Evolutionary conservation across 2,329 filamentous ascomycete genomes (phyloP), one percentile per base, ranked within the genome.

Genomic region (Exophiala alcalophila): DNA sequence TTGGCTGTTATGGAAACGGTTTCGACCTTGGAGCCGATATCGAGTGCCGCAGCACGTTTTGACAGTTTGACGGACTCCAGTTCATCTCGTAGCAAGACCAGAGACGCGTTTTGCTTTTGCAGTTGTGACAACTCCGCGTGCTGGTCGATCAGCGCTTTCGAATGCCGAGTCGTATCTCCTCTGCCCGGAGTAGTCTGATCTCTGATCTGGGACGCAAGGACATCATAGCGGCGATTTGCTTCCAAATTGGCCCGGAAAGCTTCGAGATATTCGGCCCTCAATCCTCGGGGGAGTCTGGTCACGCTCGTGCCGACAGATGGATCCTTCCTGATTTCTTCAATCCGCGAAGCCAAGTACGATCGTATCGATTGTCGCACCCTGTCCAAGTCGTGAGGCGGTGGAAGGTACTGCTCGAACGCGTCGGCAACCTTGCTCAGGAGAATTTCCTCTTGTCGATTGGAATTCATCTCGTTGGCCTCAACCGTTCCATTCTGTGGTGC

Each of bases 191-290:
- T n/a, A n/a, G n/a, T n/a, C n/a, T 10, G 21, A 4, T 24, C 12
- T 4, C 2, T 21, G 18, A 18, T 4, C 23, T 16, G 16, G 8
- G 7, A 6, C 21, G 19, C 7, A 6, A n/a, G 12, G 11, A 18
- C 25, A 10, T 28, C 24, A 12, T 42, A 45, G 2, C 26, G 31
- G 10, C 19, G 39, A 20, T 24, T 43, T 10, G 49, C 49, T n/a
- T 29, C 32, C 11, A 14, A 23, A 38, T 47, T 49, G 32, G 38
- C 33, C 24, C 30, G 40, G 28, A 44, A 14, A 19, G 51, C 47
- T 12, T 34, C 18, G 12, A 50, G 35, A 41, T 46, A 41, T 14
- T 51, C 40, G 24, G 64, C 9, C 9, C 33, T 39, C 18, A 42
- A 30, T 3, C 26, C n/a, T 7, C n/a, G n/a, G n/a, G n/a, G n/a